These are phyloP conservation scores for Myriosclerotinia curreyana DNA, from an alignment of 2,329 filamentous ascomycete species.

Conservation along the genomic window DNA sequence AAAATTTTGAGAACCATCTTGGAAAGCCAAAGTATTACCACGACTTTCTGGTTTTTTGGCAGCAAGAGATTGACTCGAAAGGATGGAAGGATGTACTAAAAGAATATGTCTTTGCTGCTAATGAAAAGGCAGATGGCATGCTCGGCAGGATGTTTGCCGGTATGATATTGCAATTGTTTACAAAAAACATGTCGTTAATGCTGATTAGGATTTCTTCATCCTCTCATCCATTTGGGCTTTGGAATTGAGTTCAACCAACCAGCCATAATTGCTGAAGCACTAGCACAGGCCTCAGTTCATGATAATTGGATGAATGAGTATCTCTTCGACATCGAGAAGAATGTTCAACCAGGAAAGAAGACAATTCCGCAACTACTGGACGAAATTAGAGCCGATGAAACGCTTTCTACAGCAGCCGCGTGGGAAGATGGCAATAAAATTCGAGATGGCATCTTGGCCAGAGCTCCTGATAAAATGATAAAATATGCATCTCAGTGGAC, in stretches of 20 bases:
- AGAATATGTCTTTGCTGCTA: conserved; percentile 66
- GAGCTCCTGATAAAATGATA: conserved; percentile 62
- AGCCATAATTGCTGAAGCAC: conserved; percentile 73
- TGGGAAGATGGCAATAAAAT: conserved; percentile 61
- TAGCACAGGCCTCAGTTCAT: conserved; percentile 75
- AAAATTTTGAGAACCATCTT: conserved; percentile 55
- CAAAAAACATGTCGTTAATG: not conserved
- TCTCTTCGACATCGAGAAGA: conserved; percentile 53
- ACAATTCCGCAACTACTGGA: conserved; percentile 59
- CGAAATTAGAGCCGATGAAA: conserved; percentile 54
- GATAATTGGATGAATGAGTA: conserved; percentile 51
- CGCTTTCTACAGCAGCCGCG: conserved; percentile 52
- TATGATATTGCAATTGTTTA: conserved; percentile 31
- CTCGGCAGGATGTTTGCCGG: conserved; percentile 65
- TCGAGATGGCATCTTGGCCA: conserved; percentile 62
- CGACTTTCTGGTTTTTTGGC: conserved; percentile 75
- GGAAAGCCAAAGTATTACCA: conserved; percentile 65
- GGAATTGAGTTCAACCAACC: conserved; percentile 80
- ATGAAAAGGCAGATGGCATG: conserved; percentile 65
- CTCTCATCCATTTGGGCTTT: conserved; percentile 81
- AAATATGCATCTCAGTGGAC: conserved; percentile 57
- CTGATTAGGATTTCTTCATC: conserved; percentile 64
- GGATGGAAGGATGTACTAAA: conserved; percentile 61
- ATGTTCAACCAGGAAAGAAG: conserved; percentile 42
- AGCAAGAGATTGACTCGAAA: conserved; percentile 63